Evolutionary conservation across 2,329 filamentous ascomycete species (phyloP).

Genomic region (Hypomyces rosellus): DNA sequence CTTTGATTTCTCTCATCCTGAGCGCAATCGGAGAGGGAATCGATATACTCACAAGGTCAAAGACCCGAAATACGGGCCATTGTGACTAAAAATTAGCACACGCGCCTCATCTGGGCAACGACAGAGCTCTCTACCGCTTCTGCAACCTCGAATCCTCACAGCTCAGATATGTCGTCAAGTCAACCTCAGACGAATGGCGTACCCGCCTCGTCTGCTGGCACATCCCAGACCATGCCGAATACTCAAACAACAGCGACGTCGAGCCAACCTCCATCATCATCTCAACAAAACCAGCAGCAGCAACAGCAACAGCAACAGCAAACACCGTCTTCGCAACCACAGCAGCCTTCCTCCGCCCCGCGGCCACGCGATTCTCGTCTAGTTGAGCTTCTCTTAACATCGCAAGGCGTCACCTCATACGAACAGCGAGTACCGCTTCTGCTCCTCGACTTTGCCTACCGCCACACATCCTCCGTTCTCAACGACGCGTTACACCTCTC

Average conservation of each 20-base stretch:
- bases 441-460: conserved; percentile 81
- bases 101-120: not conserved
- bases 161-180: conserved; percentile 26
- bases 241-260: conserved; percentile 28
- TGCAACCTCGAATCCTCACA: not conserved
- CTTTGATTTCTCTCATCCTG: too few relatives aligned
- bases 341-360: conserved; percentile 33
- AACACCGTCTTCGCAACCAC: conserved; percentile 14
- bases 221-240: conserved; percentile 30
- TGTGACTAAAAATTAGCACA: not conserved
- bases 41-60: not conserved
- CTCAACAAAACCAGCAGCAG: conserved; percentile 9
- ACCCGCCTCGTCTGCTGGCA: conserved; percentile 32
- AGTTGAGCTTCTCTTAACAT: conserved; percentile 72
- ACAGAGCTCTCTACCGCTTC: not conserved
- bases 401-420: conserved; percentile 72
- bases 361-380: conserved; percentile 73
- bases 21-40: too few relatives aligned
- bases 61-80: not conserved
- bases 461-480: conserved; percentile 67
- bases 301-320: conserved; percentile 13
- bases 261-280: conserved; percentile 21
- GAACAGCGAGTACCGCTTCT: conserved; percentile 77
- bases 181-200: conserved; percentile 51
- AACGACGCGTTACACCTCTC: conserved; percentile 64